Evolutionary conservation across 2,329 filamentous ascomycete species (phyloP).

Genomic region (Microascus cirrosus): DNA sequence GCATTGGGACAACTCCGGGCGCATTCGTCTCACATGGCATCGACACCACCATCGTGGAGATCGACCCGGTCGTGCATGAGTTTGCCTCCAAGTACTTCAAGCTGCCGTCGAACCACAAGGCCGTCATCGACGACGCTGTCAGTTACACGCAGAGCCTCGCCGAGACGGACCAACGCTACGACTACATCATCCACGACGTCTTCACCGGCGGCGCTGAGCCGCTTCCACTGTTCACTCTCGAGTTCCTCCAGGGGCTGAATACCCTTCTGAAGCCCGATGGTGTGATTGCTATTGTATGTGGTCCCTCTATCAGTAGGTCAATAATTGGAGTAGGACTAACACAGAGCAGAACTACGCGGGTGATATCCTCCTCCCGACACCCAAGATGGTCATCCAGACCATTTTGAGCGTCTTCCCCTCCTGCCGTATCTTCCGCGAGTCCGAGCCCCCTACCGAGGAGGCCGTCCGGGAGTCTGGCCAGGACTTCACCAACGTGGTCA

Average conservation of each 20-base stretch:
- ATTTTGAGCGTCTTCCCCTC: constrained; percentile 74
- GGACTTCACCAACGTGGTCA: constrained; percentile 92
- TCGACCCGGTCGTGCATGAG: constrained; percentile 79
- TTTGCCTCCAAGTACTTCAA: constrained; percentile 77
- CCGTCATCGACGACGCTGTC: constrained; percentile 75
- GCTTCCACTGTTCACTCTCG: constrained; percentile 72
- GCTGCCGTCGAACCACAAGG: constrained; percentile 64
- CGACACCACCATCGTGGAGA: constrained; percentile 86
- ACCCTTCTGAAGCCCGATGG: constrained; percentile 66
- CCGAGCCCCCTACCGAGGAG: constrained; percentile 27
- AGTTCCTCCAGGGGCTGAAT: constrained; percentile 66
- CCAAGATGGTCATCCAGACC: constrained; percentile 70
- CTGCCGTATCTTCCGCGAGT: constrained; percentile 85
- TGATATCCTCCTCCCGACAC: constrained; percentile 66
- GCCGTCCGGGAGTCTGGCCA: constrained; percentile 30
- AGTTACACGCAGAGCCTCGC: constrained; percentile 45
- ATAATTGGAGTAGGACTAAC: not conserved
- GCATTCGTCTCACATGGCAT: constrained; percentile 82
- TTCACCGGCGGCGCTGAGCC: constrained; percentile 96
- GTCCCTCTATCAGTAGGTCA: constrained; percentile 1
- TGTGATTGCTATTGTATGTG: constrained; percentile 72
- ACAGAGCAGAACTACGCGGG: constrained; percentile 76
- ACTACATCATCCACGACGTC: constrained; percentile 96
- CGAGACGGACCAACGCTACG: constrained; percentile 43
- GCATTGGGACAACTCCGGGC: constrained; percentile 82